Conservation (phyloP, 2,329 filamentous ascomycete species). For the Aspergillus sp. region DNA sequence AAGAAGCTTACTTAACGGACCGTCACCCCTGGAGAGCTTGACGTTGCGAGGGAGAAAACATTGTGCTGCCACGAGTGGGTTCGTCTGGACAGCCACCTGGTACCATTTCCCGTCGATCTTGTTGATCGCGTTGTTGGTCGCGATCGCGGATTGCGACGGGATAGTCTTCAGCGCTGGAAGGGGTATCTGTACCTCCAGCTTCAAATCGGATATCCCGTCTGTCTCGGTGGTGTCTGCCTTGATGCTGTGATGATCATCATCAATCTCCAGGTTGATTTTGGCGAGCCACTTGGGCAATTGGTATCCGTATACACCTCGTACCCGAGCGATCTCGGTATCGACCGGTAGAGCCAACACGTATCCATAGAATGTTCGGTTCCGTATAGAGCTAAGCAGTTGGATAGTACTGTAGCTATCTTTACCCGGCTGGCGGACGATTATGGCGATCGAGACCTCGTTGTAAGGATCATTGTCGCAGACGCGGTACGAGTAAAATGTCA, state of each 20-base stretch:
- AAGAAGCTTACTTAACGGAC: neutral
- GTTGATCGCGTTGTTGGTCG: neutral
- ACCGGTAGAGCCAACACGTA: neutral
- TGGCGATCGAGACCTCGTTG: neutral
- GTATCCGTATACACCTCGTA: neutral
- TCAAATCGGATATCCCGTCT: neutral
- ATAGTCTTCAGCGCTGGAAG: neutral
- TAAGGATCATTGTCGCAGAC: neutral
- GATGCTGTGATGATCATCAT: neutral
- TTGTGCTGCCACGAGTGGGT: neutral
- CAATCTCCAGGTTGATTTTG: neutral
- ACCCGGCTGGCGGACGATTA: neutral
- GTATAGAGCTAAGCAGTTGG: neutral
- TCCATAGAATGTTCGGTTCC: neutral
- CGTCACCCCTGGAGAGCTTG: neutral
- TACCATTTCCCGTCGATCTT: neutral
- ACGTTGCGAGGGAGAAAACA: neutral
- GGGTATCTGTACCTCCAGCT: neutral
- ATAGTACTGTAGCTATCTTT: neutral
- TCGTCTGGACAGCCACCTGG: neutral
- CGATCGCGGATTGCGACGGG: neutral
- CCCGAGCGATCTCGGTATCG: neutral
- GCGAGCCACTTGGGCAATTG: neutral
- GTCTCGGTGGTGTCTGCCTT: neutral
- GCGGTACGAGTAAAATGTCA: neutral